A percentile compares a stretch with the other conserved stretches of the same genome.
Conservation (phyloP, 2,329 filamentous ascomycete species). For the Alternaria arbusti region DNA sequence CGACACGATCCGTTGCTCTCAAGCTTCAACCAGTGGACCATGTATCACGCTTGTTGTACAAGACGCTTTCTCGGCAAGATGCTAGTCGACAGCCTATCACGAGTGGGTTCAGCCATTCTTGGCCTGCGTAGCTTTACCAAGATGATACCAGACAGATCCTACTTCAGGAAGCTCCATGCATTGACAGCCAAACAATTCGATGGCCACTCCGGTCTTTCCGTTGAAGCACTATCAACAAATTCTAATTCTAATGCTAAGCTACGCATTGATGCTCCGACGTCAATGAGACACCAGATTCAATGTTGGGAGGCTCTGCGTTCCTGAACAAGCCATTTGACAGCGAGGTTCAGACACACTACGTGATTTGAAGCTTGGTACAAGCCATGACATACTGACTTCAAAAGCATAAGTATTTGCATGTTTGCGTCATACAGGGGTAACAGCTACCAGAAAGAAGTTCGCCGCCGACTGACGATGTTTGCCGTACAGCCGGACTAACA, state of each 20-base stretch:
- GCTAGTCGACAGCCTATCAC: conserved; percentile 15
- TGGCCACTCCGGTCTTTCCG: neutral
- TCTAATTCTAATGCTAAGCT: conserved; percentile 7
- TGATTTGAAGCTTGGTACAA: neutral
- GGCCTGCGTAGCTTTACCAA: neutral
- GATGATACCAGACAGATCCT: conserved; percentile 3
- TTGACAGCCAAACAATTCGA: neutral
- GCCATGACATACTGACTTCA: neutral
- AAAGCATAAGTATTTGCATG: neutral
- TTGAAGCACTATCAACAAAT: neutral
- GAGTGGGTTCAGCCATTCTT: conserved; percentile 15
- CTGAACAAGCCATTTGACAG: conserved; percentile 10
- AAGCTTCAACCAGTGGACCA: conserved; percentile 32
- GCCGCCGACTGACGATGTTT: neutral
- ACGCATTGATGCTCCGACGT: conserved; percentile 18
- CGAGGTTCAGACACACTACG: neutral
- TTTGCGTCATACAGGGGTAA: neutral
- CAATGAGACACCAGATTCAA: conserved; percentile 15
- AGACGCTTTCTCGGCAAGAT: conserved; percentile 21
- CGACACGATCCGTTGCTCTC: conserved; percentile 20
- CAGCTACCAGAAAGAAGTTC: neutral
- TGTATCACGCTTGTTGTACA: conserved; percentile 26
- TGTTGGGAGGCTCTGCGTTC: conserved; percentile 30
- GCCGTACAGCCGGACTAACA: neutral
- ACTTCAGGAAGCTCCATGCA: neutral